Conservation (phyloP, 257 asterid genomes). For the Solanum megistacrolobum region DNA sequence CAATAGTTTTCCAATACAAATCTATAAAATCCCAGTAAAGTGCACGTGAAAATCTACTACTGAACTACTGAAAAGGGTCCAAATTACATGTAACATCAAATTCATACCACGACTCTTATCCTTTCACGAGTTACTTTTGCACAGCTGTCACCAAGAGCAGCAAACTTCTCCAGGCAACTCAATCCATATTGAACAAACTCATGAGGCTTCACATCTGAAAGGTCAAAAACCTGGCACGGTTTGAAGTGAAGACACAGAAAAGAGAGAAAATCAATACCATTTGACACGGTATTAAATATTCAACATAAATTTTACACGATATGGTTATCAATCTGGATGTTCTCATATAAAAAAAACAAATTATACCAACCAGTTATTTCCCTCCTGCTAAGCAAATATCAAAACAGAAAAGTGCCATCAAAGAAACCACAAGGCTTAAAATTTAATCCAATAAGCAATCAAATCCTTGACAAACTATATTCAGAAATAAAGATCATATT, state of each 20-base stretch:
- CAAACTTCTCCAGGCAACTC: conserved; percentile 83
- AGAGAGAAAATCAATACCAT: neutral
- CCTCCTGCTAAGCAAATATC: neutral
- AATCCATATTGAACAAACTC: conserved; percentile 90
- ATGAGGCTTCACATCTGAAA: conserved; percentile 81
- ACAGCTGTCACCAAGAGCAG: conserved; percentile 66
- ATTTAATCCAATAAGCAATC: neutral
- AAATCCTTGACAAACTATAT: neutral
- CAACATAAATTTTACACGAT: neutral
- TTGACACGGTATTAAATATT: neutral
- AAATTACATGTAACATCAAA: conserved; percentile 2
- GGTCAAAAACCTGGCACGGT: conserved; percentile 81
- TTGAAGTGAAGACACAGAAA: neutral
- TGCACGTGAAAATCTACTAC: neutral
- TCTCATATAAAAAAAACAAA: neutral
- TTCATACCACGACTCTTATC: conserved; percentile 83
- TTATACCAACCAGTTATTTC: neutral
- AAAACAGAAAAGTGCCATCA: neutral
- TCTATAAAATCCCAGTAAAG: neutral
- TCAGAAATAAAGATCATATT: neutral
- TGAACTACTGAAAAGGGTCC: neutral
- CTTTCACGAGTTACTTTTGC: conserved; percentile 77
- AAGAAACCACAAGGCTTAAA: neutral
- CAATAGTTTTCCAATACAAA: neutral
- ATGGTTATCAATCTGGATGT: neutral